Evolutionary conservation across 768 basidiomycete species (phyloP), one percentile per base, ranked within the genome.

Genomic region (Tylopilus rubrobrunneus): DNA sequence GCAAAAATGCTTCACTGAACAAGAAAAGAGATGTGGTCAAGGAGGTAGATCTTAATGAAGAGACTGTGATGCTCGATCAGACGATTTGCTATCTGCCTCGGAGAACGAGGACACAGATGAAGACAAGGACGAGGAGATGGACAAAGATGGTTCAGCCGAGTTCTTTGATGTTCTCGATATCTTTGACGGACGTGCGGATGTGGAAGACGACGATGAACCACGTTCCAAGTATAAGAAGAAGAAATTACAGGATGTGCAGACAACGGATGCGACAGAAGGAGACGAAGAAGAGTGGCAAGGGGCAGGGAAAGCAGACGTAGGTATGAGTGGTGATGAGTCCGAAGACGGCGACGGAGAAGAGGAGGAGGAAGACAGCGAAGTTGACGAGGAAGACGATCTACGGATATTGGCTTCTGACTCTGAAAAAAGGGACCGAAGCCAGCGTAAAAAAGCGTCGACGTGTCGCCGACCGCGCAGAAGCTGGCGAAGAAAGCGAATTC

Each of bases 401-500:
- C 74, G 74, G n/a, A 72, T 77, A 34, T 74, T 73, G 33, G 74
- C 74, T 33, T 73, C 76, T 4, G 76, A 75, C 51, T 77, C 74
- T 3, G 85, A 83, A 5, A 7, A 59, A 61, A 14, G 51, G 56
- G 7, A 19, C 33, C 5, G 67, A 65, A 14, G 57, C 64, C 6
- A 67, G 64, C 36, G 65, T 69, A 15, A 72, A 76, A 48, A 88
- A 86, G 65, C 82, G 89, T 34, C 68, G 75, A 10, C 71, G 81
- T 1, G 64, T 92, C 48, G 73, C 79, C 51, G 92, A 93, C 62
- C 80, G 80, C 48, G 91, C 86, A 3, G 87, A 90, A 62, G 82
- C 85, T 28, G 92, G 89, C 6, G 79, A 78, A 29, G 93, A 94
- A 66, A 85, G 84, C 61, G 92, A 93, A 63, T 95, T 93, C 64